phyloP scores from a whole-genome alignment of 148 eudicot species.

The Rhododendron molle region DNA sequence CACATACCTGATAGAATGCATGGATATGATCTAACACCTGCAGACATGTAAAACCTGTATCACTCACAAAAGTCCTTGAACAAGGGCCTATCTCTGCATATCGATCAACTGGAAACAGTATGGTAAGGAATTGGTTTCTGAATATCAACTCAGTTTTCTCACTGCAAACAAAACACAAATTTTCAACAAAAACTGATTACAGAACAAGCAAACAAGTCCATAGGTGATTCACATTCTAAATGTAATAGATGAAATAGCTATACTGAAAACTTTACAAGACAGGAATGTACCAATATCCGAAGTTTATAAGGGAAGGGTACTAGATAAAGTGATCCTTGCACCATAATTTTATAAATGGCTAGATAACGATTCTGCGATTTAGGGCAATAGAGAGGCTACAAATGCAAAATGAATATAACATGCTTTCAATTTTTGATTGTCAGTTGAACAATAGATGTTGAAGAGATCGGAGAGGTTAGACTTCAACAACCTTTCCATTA shows the following conservation, averaged over 20 bases:
- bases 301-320: not conserved
- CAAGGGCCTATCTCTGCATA: conserved; percentile 87
- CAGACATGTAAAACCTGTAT: conserved; percentile 68
- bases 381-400: not conserved
- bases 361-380: not conserved
- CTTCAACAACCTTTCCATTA: conserved; percentile 62
- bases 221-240: conserved; percentile 2
- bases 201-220: not conserved
- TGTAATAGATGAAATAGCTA: not conserved
- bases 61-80: conserved; percentile 76
- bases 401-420: not conserved
- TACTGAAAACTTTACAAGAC: not conserved
- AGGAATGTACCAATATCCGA: not conserved
- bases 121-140: conserved; percentile 66
- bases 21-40: conserved; percentile 68
- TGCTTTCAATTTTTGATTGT: not conserved
- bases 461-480: not conserved
- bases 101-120: conserved; percentile 84
- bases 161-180: conserved; percentile 41
- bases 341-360: not conserved
- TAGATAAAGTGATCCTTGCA: not conserved
- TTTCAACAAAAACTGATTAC: not conserved
- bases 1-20: conserved; percentile 76
- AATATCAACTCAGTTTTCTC: conserved; percentile 69
- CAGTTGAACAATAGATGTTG: not conserved